These are phyloP conservation scores for Tanacetum coccineum DNA, from an alignment of 129 eudicot species.

Conservation along the genomic window DNA sequence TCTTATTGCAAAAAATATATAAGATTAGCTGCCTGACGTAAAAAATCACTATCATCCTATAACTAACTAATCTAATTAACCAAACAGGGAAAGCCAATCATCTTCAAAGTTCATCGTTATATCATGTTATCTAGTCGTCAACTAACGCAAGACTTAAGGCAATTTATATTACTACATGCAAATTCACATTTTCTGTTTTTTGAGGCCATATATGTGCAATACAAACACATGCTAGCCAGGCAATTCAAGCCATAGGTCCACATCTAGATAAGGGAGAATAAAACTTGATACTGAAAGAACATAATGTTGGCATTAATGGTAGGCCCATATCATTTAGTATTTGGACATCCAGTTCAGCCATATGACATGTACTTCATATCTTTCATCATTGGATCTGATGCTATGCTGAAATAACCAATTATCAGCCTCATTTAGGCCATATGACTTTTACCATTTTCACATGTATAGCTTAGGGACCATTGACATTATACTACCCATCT, in stretches of 20 bases:
- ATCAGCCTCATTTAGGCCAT: conserved; percentile 11
- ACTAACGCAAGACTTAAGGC: background rate
- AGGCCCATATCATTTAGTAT: conserved; percentile 17
- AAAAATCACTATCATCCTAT: conserved; percentile 8
- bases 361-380: conserved; percentile 3
- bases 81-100: conserved; percentile 3
- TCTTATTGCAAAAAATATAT: no score
- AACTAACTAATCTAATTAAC: conserved; percentile 12
- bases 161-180: conserved; percentile 15
- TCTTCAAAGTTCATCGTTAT: conserved; percentile 9
- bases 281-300: conserved; percentile 18
- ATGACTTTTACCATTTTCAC: background rate
- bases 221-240: conserved; percentile 20
- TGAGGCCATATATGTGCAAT: conserved; percentile 10
- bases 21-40: no score
- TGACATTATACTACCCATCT: conserved; percentile 1
- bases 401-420: conserved; percentile 13
- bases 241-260: conserved; percentile 25
- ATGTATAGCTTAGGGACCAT: conserved; percentile 16
- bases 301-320: conserved; percentile 15
- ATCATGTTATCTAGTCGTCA: conserved; percentile 13
- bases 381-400: conserved; percentile 16
- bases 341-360: conserved; percentile 14
- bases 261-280: conserved; percentile 20
- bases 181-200: background rate